Percentiles rank a stretch among this genome's conserved stretches.
Evolutionary conservation across 768 basidiomycete genomes (phyloP).

Genomic region (Galerina sulciceps): DNA sequence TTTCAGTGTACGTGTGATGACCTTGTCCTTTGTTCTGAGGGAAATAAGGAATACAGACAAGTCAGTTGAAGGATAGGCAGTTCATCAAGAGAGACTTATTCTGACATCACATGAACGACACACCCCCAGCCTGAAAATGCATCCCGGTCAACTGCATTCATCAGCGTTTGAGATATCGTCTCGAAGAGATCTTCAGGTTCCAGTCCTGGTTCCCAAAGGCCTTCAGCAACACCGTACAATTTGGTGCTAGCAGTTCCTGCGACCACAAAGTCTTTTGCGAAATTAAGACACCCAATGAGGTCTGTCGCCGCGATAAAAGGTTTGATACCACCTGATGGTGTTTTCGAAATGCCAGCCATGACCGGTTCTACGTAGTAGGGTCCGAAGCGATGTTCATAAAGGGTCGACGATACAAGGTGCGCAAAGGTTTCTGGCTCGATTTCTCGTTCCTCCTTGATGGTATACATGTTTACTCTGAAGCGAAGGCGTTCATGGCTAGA

Average conservation of each 20-base stretch:
- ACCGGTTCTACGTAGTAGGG: slow-evolving; percentile 98
- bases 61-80: background rate
- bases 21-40: slow-evolving; percentile 68
- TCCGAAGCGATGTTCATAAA: slow-evolving; percentile 95
- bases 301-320: slow-evolving; percentile 97
- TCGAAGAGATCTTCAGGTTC: slow-evolving; percentile 97
- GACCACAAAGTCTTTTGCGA: slow-evolving; percentile 96
- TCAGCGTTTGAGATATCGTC: slow-evolving; percentile 93
- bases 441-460: slow-evolving; percentile 98
- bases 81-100: background rate
- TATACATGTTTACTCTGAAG: slow-evolving; percentile 97
- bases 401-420: slow-evolving; percentile 91
- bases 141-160: slow-evolving; percentile 96
- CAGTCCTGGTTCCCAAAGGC: slow-evolving; percentile 97
- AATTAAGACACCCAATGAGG: slow-evolving; percentile 91
- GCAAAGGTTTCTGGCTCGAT: slow-evolving; percentile 97
- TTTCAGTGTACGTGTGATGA: slow-evolving; percentile 86
- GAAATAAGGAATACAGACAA: slow-evolving; percentile 5
- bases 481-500: slow-evolving; percentile 88
- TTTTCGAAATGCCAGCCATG: slow-evolving; percentile 86
- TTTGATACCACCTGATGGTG: slow-evolving; percentile 70
- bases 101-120: slow-evolving; percentile 94
- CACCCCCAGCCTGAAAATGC: slow-evolving; percentile 98
- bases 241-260: slow-evolving; percentile 92
- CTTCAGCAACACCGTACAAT: slow-evolving; percentile 96